A percentile compares a stretch with the other conserved stretches of the same genome.
Conservation (phyloP, 345 rosid species). For the Gossypium turneri region DNA sequence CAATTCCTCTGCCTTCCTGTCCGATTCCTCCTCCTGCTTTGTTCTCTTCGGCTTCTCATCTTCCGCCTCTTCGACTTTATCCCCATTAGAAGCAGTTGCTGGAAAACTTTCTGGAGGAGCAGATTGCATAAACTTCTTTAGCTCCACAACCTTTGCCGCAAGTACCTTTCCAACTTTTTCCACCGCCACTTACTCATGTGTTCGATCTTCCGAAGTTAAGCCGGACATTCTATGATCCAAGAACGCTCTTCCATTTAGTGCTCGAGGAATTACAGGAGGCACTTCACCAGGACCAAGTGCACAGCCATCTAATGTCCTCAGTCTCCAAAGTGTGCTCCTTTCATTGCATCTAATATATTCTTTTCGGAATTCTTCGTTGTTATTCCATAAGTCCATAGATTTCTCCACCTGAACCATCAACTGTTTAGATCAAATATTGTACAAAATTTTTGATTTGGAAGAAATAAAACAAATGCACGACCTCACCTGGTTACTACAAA, state of each 20-base stretch:
- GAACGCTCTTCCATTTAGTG: conserved; percentile 6
- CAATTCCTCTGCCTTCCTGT: conserved; percentile 62
- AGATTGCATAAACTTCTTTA: conserved; percentile 36
- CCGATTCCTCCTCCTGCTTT: conserved; percentile 69
- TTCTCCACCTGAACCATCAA: no score
- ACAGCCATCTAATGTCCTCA: no score
- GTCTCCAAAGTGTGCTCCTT: no score
- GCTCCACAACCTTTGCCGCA: neutral
- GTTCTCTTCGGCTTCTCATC: conserved; percentile 45
- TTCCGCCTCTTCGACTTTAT: conserved; percentile 37
- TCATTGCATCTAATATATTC: no score
- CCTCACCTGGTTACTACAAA: no score
- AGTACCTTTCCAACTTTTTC: neutral
- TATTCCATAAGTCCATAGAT: no score
- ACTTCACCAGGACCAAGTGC: no score
- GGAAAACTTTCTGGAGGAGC: conserved; percentile 24
- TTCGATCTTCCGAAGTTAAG: conserved; percentile 28
- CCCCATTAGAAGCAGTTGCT: conserved; percentile 32
- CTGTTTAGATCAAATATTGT: no score
- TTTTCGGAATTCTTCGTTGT: no score
- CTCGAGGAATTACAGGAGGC: conserved; percentile 25
- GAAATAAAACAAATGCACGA: no score
- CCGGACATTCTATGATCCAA: conserved; percentile 22
- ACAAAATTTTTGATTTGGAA: no score
- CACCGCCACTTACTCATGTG: conserved; percentile 22